Evolutionary conservation across 179 eudicot genomes (phyloP).

Genomic region (Nepenthes alata): DNA sequence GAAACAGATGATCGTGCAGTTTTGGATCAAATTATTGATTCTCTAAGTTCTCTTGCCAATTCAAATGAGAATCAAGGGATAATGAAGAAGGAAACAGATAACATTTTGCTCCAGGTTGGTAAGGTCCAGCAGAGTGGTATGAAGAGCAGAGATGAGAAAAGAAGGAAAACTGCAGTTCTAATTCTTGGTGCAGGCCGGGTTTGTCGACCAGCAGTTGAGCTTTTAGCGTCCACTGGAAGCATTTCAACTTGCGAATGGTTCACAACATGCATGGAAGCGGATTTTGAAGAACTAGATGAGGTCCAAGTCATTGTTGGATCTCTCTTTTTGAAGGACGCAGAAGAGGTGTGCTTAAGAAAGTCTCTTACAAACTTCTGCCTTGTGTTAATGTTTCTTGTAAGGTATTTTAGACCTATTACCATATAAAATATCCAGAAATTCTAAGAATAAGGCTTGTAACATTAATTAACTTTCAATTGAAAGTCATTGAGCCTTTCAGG

Average conservation of each 20-base stretch:
- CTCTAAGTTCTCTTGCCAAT: conserved; percentile 55
- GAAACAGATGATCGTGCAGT: conserved; percentile 65
- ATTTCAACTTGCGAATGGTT: conserved; percentile 35
- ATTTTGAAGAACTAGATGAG: conserved; percentile 35
- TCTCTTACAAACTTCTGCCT: background rate
- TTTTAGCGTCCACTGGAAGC: conserved; percentile 56
- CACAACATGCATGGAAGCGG: conserved; percentile 25
- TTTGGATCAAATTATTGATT: conserved; percentile 66
- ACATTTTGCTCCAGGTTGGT: conserved; percentile 47
- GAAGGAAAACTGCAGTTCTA: conserved; percentile 37
- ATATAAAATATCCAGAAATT: too few species aligned
- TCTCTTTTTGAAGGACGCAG: conserved; percentile 68
- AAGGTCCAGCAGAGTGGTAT: conserved; percentile 30
- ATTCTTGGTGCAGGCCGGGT: conserved; percentile 97
- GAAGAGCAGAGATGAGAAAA: conserved; percentile 17
- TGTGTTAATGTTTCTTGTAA: background rate
- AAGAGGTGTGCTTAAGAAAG: conserved; percentile 46
- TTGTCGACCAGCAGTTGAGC: conserved; percentile 87
- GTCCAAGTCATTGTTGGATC: conserved; percentile 87
- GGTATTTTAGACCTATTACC: too few species aligned
- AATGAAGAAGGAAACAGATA: conserved; percentile 25
- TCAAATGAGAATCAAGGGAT: conserved; percentile 28
- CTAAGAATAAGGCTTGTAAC: too few species aligned
- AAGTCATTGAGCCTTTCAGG: too few species aligned
- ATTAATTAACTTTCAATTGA: too few species aligned